A percentile compares a stretch with the other conserved stretches of the same genome.
These are phyloP conservation scores for Elsinoe perseae DNA, from an alignment of 2,329 filamentous ascomycete genomes.

Conservation along the genomic window DNA sequence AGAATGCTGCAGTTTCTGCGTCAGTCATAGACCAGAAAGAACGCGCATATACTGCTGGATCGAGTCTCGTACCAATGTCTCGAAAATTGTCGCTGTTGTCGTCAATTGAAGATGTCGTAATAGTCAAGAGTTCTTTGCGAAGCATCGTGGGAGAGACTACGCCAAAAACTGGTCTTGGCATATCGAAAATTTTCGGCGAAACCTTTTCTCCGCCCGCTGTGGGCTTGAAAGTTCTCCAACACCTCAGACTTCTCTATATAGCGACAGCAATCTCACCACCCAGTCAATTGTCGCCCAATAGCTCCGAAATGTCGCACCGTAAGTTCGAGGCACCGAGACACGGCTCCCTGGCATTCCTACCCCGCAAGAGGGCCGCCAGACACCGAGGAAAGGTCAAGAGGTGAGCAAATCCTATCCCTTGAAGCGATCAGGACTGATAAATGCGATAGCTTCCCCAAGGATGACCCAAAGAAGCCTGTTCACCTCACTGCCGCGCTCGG, in stretches of 20 bases:
- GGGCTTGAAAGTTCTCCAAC: neutral
- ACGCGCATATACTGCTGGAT: neutral
- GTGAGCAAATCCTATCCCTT: constrained; percentile 46
- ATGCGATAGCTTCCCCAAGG: constrained; percentile 86
- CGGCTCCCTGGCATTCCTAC: constrained; percentile 56
- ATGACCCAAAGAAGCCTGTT: constrained; percentile 99
- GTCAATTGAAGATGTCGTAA: constrained; percentile 13
- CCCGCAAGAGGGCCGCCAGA: constrained; percentile 77
- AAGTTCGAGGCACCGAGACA: constrained; percentile 87
- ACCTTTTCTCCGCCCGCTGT: constrained; percentile 3
- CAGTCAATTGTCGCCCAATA: neutral
- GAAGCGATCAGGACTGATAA: constrained; percentile 6
- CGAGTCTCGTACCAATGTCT: constrained; percentile 11
- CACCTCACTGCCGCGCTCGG: constrained; percentile 97
- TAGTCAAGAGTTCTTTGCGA: neutral
- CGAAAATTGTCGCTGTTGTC: constrained; percentile 5
- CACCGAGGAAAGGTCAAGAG: constrained; percentile 98
- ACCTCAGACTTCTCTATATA: neutral
- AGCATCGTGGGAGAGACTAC: neutral
- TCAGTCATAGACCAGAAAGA: neutral
- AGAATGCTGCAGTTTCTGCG: neutral
- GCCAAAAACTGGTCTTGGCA: neutral
- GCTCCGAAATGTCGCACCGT: constrained; percentile 47
- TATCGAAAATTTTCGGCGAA: constrained; percentile 9
- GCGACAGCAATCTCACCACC: neutral